These are phyloP conservation scores for Pseudogymnoascus sp. DNA, from an alignment of 2,329 filamentous ascomycete species.

Conservation along the genomic window DNA sequence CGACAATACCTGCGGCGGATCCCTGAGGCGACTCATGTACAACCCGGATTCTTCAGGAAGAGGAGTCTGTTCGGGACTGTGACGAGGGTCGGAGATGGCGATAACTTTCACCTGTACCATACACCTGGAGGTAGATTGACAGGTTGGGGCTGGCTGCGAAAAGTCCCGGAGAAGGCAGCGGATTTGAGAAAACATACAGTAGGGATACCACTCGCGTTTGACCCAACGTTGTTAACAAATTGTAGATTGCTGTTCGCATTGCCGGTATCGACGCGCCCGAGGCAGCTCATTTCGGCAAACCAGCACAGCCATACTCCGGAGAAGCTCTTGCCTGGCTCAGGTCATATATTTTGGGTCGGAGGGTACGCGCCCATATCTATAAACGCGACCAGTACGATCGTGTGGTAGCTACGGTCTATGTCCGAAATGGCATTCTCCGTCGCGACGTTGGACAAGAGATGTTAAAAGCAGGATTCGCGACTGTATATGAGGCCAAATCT, in stretches of 20 bases:
- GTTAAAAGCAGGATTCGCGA: slow-evolving; percentile 76
- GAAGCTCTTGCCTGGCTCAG: slow-evolving; percentile 81
- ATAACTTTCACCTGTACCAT: slow-evolving; percentile 91
- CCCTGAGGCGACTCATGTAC: slow-evolving; percentile 66
- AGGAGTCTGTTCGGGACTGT: slow-evolving; percentile 76
- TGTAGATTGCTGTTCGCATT: slow-evolving; percentile 75
- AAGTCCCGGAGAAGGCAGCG: slow-evolving; percentile 59
- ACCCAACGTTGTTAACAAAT: slow-evolving; percentile 11
- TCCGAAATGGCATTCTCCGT: slow-evolving; percentile 56
- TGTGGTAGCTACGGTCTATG: slow-evolving; percentile 76
- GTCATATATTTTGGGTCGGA: slow-evolving; percentile 58
- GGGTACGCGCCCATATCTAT: slow-evolving; percentile 76
- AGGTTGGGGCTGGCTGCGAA: slow-evolving; percentile 88
- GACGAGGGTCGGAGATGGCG: slow-evolving; percentile 90
- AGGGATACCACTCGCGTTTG: slow-evolving; percentile 23
- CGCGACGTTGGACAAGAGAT: slow-evolving; percentile 84
- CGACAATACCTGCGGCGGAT: slow-evolving; percentile 76
- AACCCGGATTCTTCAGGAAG: slow-evolving; percentile 63
- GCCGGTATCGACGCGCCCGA: slow-evolving; percentile 93
- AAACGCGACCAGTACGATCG: slow-evolving; percentile 86
- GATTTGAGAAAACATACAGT: slow-evolving; percentile 72
- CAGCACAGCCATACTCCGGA: slow-evolving; percentile 72
- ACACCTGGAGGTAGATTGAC: slow-evolving; percentile 80
- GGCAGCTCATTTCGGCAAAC: slow-evolving; percentile 80
- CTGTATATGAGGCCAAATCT: slow-evolving; percentile 85